phyloP scores from a whole-genome alignment of 352 stramenopile genomes.

The Peronospora farinosa region DNA sequence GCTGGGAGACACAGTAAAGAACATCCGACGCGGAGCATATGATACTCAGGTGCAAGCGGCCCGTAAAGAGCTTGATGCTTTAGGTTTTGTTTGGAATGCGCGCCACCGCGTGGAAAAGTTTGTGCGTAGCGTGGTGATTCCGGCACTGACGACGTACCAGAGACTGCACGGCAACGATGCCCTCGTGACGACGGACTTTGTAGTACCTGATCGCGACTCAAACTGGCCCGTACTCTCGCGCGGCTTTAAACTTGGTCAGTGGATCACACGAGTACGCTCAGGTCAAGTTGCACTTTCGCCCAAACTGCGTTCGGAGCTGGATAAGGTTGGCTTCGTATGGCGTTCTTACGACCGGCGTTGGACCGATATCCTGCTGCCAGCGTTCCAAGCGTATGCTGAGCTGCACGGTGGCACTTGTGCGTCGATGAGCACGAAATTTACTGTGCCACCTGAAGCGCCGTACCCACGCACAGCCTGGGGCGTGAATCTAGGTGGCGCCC shows the following conservation, averaged over 20 bases:
- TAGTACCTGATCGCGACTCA: constrained; percentile 49
- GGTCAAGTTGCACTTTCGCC: constrained; percentile 39
- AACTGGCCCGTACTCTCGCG: constrained; percentile 48
- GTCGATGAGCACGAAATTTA: constrained; percentile 70
- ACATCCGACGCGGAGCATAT: constrained; percentile 84
- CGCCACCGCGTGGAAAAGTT: constrained; percentile 55
- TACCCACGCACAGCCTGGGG: constrained; percentile 60
- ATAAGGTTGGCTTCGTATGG: constrained; percentile 66
- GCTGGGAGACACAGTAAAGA: constrained; percentile 88
- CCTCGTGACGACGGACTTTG: constrained; percentile 61
- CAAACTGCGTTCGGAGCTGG: constrained; percentile 42
- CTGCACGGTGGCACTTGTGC: constrained; percentile 47
- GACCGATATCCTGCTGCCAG: constrained; percentile 54
- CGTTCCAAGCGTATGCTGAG: constrained; percentile 54
- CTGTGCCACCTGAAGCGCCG: constrained; percentile 48
- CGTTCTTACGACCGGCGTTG: constrained; percentile 66
- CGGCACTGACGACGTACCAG: constrained; percentile 46
- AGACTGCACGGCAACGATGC: constrained; percentile 39
- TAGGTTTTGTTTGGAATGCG: constrained; percentile 92
- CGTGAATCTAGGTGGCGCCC: constrained; percentile 60
- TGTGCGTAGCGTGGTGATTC: constrained; percentile 47
- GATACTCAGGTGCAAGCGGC: constrained; percentile 69
- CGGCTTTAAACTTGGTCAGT: constrained; percentile 63
- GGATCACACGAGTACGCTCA: constrained; percentile 59
- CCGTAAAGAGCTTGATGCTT: constrained; percentile 62